Conservation (phyloP, 257 asterid genomes). For the Euphrasia confusa region DNA sequence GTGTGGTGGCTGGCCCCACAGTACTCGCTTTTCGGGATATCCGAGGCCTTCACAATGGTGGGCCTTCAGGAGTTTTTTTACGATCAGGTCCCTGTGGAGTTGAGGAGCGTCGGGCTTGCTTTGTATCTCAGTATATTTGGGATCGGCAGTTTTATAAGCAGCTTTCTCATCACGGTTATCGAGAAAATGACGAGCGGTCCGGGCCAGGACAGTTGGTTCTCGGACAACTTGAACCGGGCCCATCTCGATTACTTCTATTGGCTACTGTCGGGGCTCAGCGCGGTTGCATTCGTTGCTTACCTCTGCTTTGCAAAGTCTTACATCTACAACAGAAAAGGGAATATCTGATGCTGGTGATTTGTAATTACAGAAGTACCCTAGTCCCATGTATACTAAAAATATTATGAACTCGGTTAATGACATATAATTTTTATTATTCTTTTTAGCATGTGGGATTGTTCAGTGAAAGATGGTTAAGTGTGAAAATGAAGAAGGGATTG, state of each 20-base stretch:
- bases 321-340: conserved; percentile 30
- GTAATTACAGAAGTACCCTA: too few species aligned
- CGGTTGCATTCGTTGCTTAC: conserved; percentile 29
- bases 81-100: conserved; percentile 50
- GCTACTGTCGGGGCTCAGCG: conserved; percentile 48
- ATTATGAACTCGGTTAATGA: too few species aligned
- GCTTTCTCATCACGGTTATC: conserved; percentile 47
- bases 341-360: neutral
- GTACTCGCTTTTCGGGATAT: conserved; percentile 39
- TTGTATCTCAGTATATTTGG: conserved; percentile 52
- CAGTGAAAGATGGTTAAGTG: neutral
- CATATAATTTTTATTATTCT: too few species aligned
- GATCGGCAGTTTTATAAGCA: conserved; percentile 52
- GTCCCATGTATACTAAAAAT: too few species aligned
- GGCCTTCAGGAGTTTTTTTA: conserved; percentile 74
- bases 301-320: conserved; percentile 38
- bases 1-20: conserved; percentile 74
- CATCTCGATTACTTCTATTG: conserved; percentile 71
- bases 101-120: conserved; percentile 55
- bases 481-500: neutral
- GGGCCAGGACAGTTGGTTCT: conserved; percentile 51
- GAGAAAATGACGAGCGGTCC: conserved; percentile 33
- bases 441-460: too few species aligned
- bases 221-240: conserved; percentile 55
- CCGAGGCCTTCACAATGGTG: conserved; percentile 45